Conservation (phyloP, 2,329 filamentous ascomycete species). For the Penicillium glabrum region DNA sequence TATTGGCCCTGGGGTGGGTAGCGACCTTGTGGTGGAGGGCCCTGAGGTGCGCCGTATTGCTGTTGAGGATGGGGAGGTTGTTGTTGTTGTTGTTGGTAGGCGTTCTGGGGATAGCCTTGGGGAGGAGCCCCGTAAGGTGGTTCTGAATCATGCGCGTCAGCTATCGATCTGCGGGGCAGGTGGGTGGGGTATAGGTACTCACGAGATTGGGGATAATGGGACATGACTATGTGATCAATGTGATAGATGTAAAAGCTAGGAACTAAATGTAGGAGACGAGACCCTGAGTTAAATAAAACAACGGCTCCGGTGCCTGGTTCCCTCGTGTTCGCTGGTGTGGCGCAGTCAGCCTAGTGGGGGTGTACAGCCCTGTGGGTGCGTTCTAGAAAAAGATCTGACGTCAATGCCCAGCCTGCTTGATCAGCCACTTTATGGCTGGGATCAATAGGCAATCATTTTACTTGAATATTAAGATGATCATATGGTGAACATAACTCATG, state of each 20-base stretch:
- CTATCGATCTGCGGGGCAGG: not conserved
- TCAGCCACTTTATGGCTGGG: not conserved
- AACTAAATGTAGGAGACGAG: not conserved
- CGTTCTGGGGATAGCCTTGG: slow-evolving; percentile 16
- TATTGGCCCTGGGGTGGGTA: slow-evolving; percentile 34
- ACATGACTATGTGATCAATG: slow-evolving; percentile 11
- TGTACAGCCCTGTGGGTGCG: slow-evolving; percentile 16
- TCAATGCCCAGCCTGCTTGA: slow-evolving; percentile 4
- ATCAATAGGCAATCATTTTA: not conserved
- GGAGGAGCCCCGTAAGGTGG: slow-evolving; percentile 19
- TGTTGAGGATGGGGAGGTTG: slow-evolving; percentile 26
- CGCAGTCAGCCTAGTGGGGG: slow-evolving; percentile 19
- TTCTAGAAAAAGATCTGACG: slow-evolving; percentile 12
- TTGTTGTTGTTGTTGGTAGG: slow-evolving; percentile 20
- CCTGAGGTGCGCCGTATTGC: slow-evolving; percentile 43
- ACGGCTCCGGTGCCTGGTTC: not conserved
- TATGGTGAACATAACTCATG: too few relatives aligned
- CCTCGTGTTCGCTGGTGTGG: slow-evolving; percentile 13
- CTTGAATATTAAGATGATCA: not conserved
- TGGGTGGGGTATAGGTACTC: slow-evolving; percentile 4
- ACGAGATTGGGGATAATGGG: slow-evolving; percentile 22
- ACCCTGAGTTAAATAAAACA: not conserved
- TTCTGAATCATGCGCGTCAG: not conserved
- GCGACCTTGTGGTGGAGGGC: slow-evolving; percentile 21
- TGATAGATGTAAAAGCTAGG: not conserved